Base-by-base conservation (phyloP, 768 basidiomycete species). In the Auricularia sp. region DNA sequence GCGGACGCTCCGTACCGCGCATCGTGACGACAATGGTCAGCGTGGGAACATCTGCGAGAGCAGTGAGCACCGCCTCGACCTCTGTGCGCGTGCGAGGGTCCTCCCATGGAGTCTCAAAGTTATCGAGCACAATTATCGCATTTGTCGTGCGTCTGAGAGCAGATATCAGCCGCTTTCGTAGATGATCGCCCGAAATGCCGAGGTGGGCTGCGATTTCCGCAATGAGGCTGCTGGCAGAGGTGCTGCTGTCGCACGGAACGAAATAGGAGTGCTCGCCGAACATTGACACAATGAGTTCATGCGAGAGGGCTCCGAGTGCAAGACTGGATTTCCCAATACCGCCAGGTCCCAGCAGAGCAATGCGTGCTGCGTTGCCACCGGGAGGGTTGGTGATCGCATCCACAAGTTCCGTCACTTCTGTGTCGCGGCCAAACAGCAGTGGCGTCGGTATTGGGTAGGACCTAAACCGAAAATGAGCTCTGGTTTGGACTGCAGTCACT, bases 51-150 rank as follows among this genome's bases (percentile, higher is more conserved):
- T 59, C 62, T 3, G 68, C 68, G 10, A 77, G 64, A 21, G 64
- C 63, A 36, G 65, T 36, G n/a, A 77, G 66, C 12, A 75, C 63
- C 36, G 67, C 64, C 35, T 70, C 67, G 39, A 77, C 68, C 29
- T 69, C 64, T 12, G 61, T 66, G 62, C 67, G 71, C n/a, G 63
- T 65, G 2, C 65, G 67, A 7, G 59, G 62, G 53, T 68, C 67
- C 64, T 75, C 70, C 77, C 77, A 77, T 3, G 75, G 71, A 8
- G 77, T 77, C 69, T 79, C 78, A 59, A 79, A 77, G 63, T 79
- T 77, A 63, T 79, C 77, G 8, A 79, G 68, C 21, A 78, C 64
- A 23, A 79, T 39, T 21, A 79, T 56, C 7, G 23, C 47, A 3
- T 44, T 7, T 12, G 11, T 21, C n/a, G 11, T 33, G 56, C 16